These are phyloP conservation scores for Microdochium paspali DNA, from an alignment of 2,329 filamentous ascomycete species.

Conservation along the genomic window DNA sequence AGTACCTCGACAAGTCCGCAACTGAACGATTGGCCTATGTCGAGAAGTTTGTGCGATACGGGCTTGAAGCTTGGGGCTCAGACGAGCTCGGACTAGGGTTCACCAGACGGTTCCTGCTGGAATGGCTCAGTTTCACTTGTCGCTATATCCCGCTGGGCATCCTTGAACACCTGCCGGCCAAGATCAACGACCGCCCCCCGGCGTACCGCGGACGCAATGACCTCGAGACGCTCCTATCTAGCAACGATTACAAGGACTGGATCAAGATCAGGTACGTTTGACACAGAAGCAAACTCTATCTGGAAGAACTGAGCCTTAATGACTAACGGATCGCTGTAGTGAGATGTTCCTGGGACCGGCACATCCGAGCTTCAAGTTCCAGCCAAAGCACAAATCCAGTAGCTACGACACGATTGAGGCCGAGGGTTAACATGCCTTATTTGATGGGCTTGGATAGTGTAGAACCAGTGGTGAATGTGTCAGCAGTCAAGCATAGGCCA, in stretches of 20 bases:
- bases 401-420: slow-evolving; percentile 69
- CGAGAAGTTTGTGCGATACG: slow-evolving; percentile 83
- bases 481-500: too few species aligned
- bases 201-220: slow-evolving; percentile 78
- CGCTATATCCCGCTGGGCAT: slow-evolving; percentile 87
- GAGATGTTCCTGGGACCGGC: slow-evolving; percentile 97
- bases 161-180: slow-evolving; percentile 79
- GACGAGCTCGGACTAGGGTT: slow-evolving; percentile 90
- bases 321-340: slow-evolving; percentile 33
- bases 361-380: slow-evolving; percentile 83
- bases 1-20: slow-evolving; percentile 93
- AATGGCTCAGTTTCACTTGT: slow-evolving; percentile 91
- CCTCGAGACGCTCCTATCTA: slow-evolving; percentile 85
- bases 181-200: slow-evolving; percentile 81
- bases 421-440: too few species aligned
- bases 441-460: not conserved
- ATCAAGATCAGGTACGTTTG: slow-evolving; percentile 90
- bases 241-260: slow-evolving; percentile 92
- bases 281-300: too few species aligned
- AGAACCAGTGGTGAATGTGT: not conserved
- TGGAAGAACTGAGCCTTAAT: not conserved
- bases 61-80: slow-evolving; percentile 88
- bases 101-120: slow-evolving; percentile 83
- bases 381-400: slow-evolving; percentile 96
- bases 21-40: slow-evolving; percentile 77